Conservation (phyloP, 768 basidiomycete genomes). For the Pholiota conissans region DNA sequence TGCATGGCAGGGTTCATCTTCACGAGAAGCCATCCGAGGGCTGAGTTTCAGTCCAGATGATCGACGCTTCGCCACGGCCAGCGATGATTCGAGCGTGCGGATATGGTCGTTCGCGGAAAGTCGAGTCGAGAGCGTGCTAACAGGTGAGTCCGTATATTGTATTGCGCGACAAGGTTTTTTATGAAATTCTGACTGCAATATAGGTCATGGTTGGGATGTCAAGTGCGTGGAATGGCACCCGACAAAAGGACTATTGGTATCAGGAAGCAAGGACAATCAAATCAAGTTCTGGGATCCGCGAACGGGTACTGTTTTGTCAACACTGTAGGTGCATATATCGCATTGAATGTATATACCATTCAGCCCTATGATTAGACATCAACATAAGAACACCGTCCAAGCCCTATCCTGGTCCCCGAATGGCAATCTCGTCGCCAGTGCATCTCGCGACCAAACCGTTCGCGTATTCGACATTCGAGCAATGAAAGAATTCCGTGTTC, state of each 20-base stretch:
- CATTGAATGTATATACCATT: not conserved
- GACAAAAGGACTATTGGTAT: slow-evolving; percentile 91
- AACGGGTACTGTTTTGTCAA: slow-evolving; percentile 86
- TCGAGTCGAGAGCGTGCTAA: slow-evolving; percentile 83
- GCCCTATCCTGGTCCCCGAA: slow-evolving; percentile 92
- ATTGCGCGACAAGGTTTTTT: not conserved
- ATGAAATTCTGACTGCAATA: not conserved
- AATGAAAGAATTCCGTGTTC: slow-evolving; percentile 91
- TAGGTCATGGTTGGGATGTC: slow-evolving; percentile 99
- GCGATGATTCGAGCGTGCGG: slow-evolving; percentile 92
- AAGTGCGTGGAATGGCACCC: slow-evolving; percentile 99
- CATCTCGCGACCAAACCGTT: slow-evolving; percentile 91
- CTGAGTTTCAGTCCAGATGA: slow-evolving; percentile 93
- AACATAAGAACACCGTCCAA: slow-evolving; percentile 97
- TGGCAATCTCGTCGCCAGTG: slow-evolving; percentile 92
- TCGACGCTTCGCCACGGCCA: slow-evolving; percentile 87
- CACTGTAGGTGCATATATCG: slow-evolving; percentile 58
- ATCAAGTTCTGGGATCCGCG: slow-evolving; percentile 99
- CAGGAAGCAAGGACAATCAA: slow-evolving; percentile 96
- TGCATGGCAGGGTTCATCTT: slow-evolving; percentile 83
- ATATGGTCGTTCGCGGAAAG: slow-evolving; percentile 96
- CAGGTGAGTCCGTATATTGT: slow-evolving; percentile 48
- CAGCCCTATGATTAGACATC: slow-evolving; percentile 58
- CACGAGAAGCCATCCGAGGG: slow-evolving; percentile 91
- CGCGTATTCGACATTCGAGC: slow-evolving; percentile 97